Base-by-base conservation (phyloP, 2,329 filamentous ascomycete species). In the Aaosphaeria arxii region DNA sequence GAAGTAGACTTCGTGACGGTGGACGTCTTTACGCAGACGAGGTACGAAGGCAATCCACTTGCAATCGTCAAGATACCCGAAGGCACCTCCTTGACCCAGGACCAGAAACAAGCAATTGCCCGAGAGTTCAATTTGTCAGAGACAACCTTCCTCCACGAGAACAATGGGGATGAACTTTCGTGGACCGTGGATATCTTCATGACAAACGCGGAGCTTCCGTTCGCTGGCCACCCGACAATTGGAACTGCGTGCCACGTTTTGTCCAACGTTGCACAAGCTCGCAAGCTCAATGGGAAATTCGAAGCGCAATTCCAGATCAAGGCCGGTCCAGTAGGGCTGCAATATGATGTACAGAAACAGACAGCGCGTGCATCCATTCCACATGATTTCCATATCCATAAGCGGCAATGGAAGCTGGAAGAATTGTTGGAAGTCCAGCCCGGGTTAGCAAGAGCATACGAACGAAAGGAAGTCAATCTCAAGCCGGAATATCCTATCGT, bases 331-430 rank as follows among this genome's bases (percentile, higher is more conserved):
- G 75, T 81, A 7, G 57, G 61, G 7, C 62, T 75, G 45, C 61
- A 65, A 11, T 77, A 71, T 51, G 67, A 73, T 55, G 60, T 69
- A 4, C 56, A 58, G 6, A 70, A 66, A 24, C 64, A 64, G 35
- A 63, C 74, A n/a, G 81, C 85, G 5, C 78, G 76, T 44, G 86
- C 86, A 11, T 70, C 69, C 4, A 85, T 91, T 53, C 86, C 87
- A 32, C 85, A 89, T 63, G 75, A 86, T 39, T 30, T 47, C 17
- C 65, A 61, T 47, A 51, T 66, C n/a, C 63, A 69, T 41, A 28
- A 52, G 32, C 61, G 54, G 48, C 56, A 46, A 31, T 65, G 50
- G 49, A 48, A 38, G 31, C 55, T 48, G 40, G 55, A 59, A 6
- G 58, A 61, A 11, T 38, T 67, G 11, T 60, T 64, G 40, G 52